These are phyloP conservation scores for Monosporascus sp. DNA, from an alignment of 2,329 filamentous ascomycete genomes.

Conservation along the genomic window DNA sequence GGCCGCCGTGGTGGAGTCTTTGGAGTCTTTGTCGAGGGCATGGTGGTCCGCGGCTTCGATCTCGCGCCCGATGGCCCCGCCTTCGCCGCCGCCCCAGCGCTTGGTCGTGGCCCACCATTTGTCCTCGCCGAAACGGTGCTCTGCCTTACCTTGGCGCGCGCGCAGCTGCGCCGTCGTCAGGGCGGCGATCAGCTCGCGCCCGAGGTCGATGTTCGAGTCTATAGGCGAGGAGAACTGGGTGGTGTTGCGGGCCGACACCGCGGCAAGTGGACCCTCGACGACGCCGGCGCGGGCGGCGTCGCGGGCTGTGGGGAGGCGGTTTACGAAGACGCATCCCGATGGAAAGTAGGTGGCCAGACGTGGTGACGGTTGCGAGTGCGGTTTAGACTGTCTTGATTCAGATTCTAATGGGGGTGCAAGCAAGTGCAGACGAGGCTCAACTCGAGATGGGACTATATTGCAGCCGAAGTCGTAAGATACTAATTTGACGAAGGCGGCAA, in stretches of 20 bases:
- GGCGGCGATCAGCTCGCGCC: conserved; percentile 54
- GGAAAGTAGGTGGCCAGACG: conserved; percentile 48
- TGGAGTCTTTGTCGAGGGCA: background rate
- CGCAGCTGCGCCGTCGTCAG: conserved; percentile 61
- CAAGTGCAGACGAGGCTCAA: conserved; percentile 56
- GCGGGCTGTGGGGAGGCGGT: conserved; percentile 54
- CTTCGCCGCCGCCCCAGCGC: conserved; percentile 59
- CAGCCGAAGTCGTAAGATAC: conserved; percentile 63
- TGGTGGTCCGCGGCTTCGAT: conserved; percentile 31
- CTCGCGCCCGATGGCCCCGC: conserved; percentile 59
- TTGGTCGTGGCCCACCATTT: conserved; percentile 58
- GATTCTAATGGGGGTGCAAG: conserved; percentile 19
- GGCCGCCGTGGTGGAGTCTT: too few species aligned
- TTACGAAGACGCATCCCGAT: conserved; percentile 55
- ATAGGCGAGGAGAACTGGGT: conserved; percentile 43
- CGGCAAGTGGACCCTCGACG: conserved; percentile 57
- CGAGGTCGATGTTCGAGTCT: conserved; percentile 59
- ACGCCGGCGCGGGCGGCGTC: conserved; percentile 54
- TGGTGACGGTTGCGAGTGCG: conserved; percentile 18
- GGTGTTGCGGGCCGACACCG: conserved; percentile 52
- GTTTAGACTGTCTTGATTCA: background rate
- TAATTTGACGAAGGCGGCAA: conserved; percentile 57
- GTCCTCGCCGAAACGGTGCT: conserved; percentile 52
- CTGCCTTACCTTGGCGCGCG: conserved; percentile 50
- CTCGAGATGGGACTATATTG: conserved; percentile 50